These are phyloP conservation scores for Albugo candida DNA, from an alignment of 352 stramenopile genomes.

Conservation along the genomic window DNA sequence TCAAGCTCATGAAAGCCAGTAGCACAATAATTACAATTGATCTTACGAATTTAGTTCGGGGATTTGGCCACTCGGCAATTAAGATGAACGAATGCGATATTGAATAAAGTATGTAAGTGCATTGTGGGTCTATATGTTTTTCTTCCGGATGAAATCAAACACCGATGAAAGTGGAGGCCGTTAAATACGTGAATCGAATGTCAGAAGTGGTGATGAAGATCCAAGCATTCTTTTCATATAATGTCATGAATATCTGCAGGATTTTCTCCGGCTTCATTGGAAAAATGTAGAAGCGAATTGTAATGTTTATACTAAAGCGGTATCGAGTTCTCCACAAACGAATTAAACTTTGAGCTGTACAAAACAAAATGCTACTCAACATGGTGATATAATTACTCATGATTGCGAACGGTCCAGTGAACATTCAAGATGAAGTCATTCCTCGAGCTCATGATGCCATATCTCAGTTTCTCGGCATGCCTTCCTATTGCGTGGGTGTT, in stretches of 20 bases:
- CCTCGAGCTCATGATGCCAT: conserved; percentile 39
- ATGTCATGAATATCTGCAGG: conserved; percentile 54
- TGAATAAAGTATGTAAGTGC: no score
- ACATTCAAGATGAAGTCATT: conserved; percentile 57
- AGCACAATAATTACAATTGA: neutral
- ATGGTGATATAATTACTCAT: conserved; percentile 51
- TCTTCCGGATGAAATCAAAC: no score
- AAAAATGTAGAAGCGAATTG: conserved; percentile 18
- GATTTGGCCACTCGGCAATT: no score
- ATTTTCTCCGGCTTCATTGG: conserved; percentile 51
- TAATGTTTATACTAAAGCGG: conserved; percentile 13
- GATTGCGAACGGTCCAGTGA: conserved; percentile 47
- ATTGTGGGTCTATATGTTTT: no score
- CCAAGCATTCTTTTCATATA: conserved; percentile 70
- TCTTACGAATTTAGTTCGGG: no score
- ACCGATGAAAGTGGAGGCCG: conserved; percentile 10
- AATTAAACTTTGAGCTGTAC: conserved; percentile 62
- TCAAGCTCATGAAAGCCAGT: neutral
- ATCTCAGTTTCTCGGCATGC: conserved; percentile 24
- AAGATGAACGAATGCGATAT: no score
- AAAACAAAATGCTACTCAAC: conserved; percentile 33
- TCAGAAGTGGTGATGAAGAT: conserved; percentile 40
- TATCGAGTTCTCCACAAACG: conserved; percentile 64
- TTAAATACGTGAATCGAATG: conserved; percentile 49
- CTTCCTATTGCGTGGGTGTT: conserved; percentile 8